Conservation (phyloP, 2,329 filamentous ascomycete species). For the Zasmidium cellare region DNA sequence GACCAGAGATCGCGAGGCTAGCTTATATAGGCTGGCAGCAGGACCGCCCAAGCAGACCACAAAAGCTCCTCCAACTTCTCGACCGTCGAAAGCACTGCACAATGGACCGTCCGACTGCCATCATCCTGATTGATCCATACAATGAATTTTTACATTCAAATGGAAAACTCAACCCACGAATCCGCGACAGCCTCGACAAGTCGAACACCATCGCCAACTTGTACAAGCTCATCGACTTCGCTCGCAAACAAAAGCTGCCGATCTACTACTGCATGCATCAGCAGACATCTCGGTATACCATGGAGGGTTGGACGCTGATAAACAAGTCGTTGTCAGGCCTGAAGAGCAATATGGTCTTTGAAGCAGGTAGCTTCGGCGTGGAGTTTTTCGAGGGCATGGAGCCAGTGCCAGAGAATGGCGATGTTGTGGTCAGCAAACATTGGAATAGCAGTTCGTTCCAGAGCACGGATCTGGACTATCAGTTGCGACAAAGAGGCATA, state of each 20-base stretch:
- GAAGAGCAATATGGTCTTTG: constrained; percentile 1
- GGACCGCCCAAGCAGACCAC: too few species aligned
- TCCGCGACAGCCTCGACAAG: neutral
- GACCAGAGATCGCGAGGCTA: too few species aligned
- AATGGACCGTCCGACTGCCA: constrained; percentile 4
- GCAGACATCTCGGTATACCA: constrained; percentile 6
- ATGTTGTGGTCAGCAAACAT: constrained; percentile 3
- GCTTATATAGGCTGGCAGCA: too few species aligned
- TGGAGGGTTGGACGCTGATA: neutral
- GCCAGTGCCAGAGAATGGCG: constrained; percentile 1
- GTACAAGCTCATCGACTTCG: neutral
- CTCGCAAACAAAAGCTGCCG: constrained; percentile 3
- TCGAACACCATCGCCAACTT: constrained; percentile 8
- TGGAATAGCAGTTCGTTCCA: constrained; percentile 5
- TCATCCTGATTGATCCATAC: constrained; percentile 11
- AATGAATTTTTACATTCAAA: constrained; percentile 11
- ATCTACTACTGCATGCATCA: constrained; percentile 12
- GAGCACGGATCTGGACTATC: neutral
- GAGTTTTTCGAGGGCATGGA: constrained; percentile 7
- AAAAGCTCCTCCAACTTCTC: too few species aligned
- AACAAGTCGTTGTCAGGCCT: neutral
- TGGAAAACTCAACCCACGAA: constrained; percentile 2
- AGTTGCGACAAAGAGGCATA: neutral
- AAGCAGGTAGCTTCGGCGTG: constrained; percentile 8
- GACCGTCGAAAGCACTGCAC: neutral